phyloP scores from a whole-genome alignment of 257 asterid genomes.

The Fraxinus cuspidata region DNA sequence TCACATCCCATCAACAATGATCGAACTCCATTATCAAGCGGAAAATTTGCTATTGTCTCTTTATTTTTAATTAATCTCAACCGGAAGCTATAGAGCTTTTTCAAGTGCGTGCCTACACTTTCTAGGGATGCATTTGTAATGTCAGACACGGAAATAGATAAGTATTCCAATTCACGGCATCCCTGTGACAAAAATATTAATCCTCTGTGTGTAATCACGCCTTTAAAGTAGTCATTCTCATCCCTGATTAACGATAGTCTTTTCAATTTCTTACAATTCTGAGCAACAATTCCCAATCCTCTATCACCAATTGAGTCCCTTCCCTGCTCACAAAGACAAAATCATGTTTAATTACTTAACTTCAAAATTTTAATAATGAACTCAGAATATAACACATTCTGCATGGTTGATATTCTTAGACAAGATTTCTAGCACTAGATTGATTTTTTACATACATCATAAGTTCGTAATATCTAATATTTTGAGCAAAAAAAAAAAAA shows the following conservation, averaged over 20 bases:
- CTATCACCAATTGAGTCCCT: conserved; percentile 85
- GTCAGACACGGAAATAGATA: conserved; percentile 46
- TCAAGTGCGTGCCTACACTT: conserved; percentile 54
- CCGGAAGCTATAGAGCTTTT: conserved; percentile 74
- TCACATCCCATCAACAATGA: conserved; percentile 65
- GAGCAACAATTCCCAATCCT: conserved; percentile 73
- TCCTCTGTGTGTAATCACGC: conserved; percentile 53
- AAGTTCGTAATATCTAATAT: no score
- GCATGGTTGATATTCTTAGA: no score
- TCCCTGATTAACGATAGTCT: conserved; percentile 16
- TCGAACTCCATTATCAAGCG: conserved; percentile 82
- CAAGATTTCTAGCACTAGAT: no score
- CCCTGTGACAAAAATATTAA: conserved; percentile 49
- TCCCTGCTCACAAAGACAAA: conserved; percentile 40
- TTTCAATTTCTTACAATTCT: conserved; percentile 51
- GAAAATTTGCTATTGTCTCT: conserved; percentile 65
- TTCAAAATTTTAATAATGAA: no score
- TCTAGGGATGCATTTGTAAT: conserved; percentile 47
- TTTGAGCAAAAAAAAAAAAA: no score
- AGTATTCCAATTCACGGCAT: conserved; percentile 49
- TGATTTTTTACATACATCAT: no score
- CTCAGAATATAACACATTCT: no score
- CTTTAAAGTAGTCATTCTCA: conserved; percentile 55
- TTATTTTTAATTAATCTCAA: conserved; percentile 60
- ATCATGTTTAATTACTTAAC: no score